Base-by-base conservation (phyloP, 441 rosid genomes). In the Populus hybrid region DNA sequence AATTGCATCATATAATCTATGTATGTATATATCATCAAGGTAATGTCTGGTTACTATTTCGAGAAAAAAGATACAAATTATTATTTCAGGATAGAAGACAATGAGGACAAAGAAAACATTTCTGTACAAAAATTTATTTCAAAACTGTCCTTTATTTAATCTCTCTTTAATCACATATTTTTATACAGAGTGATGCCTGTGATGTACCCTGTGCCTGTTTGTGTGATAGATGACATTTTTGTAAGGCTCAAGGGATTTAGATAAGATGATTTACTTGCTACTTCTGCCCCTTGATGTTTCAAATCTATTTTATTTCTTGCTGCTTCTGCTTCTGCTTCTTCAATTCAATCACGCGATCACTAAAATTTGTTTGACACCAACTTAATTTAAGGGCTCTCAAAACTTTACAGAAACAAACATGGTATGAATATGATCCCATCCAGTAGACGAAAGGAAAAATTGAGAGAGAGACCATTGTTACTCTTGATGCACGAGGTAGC, bases 81-180 rank as follows among this genome's bases (percentile, higher is more conserved):
- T 38, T 38, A 10, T 38, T 38, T 38, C 46, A 38, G 46, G 46
- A 38, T 38, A 38, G 46, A 38, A 38, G 63, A 70, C 64, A 65
- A 70, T 10, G 36, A 46, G 71, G 21, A 59, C 46, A 40, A 64
- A 67, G 70, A 10, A 28, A 38, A 10, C 46, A 38, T 38, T 63
- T 40, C 63, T 59, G 81, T 80, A 40, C 70, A 72, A 32, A 64
- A 26, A 8, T 67, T 57, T 72, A 50, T 59, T 6, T n/a, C 18
- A 14, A 23, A 14, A 24, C 34, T 14, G 18, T 8, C 14, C 67
- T 14, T 21, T 57, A 72, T 30, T 50, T 50, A 38, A 38, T 5
- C 6, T 46, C 57, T 14, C 20, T 46, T 46, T 4, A 4, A 50
- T 46, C 57, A 46, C 4, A 46, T 46, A 14, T 12, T 14, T 46